phyloP scores from a whole-genome alignment of 78 protist genomes.

The Bodo saltans region DNA sequence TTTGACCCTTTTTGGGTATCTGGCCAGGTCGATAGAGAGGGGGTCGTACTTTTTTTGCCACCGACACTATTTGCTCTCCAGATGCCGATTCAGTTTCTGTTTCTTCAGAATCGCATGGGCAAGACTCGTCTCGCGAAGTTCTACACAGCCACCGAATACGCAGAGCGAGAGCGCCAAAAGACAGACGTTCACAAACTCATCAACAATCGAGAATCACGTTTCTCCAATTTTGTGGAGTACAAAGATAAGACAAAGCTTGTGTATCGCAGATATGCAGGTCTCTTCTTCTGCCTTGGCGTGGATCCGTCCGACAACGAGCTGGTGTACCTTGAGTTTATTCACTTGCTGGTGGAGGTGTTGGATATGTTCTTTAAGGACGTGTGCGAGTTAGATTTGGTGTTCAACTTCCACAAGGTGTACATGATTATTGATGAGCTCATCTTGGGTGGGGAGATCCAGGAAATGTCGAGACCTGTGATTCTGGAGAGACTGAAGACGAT shows the following conservation, averaged over 20 bases:
- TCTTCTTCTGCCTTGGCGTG: slow-evolving; percentile 88
- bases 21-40: no score
- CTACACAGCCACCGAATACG: slow-evolving; percentile 85
- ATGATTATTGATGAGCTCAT: slow-evolving; percentile 91
- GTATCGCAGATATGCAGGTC: slow-evolving; percentile 92
- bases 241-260: slow-evolving; percentile 69
- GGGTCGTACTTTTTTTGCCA: no score
- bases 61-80: no score
- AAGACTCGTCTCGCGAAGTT: slow-evolving; percentile 93
- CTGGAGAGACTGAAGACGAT: slow-evolving; percentile 36
- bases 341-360: slow-evolving; percentile 90
- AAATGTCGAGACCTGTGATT: slow-evolving; percentile 69
- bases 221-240: slow-evolving; percentile 95
- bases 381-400: slow-evolving; percentile 96
- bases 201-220: slow-evolving; percentile 76
- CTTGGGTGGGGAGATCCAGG: slow-evolving; percentile 96
- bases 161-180: slow-evolving; percentile 80
- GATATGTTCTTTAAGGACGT: slow-evolving; percentile 94
- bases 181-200: slow-evolving; percentile 83
- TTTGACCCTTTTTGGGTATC: no score
- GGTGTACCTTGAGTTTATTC: slow-evolving; percentile 86
- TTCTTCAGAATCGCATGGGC: slow-evolving; percentile 96
- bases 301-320: slow-evolving; percentile 92
- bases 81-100: slow-evolving; percentile 90
- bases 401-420: slow-evolving; percentile 88